Percentiles rank a stretch among this genome's conserved stretches.
phyloP scores from a whole-genome alignment of 2,329 filamentous ascomycete species.

The Colletotrichum theobromicola region DNA sequence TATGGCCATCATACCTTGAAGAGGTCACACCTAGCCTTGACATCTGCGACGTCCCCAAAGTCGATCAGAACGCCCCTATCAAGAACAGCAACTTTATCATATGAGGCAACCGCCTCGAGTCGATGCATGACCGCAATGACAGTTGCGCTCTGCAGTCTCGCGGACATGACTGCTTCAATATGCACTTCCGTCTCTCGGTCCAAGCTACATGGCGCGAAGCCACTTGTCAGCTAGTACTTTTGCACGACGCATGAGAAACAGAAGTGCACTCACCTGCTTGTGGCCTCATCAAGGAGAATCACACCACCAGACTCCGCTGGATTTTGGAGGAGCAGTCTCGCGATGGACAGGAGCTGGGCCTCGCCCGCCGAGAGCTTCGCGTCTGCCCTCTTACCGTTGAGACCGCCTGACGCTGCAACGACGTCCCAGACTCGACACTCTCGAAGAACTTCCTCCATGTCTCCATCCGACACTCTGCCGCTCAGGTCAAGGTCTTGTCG shows the following conservation, averaged over 20 bases:
- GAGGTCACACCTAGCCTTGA: neutral
- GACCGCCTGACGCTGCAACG: neutral
- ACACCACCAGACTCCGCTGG: neutral
- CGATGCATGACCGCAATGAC: neutral
- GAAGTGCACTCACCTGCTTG: neutral
- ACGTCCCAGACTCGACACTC: neutral
- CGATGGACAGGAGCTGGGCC: neutral
- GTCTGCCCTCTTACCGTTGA: neutral
- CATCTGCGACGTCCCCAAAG: neutral
- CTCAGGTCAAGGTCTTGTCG: neutral
- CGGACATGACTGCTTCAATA: neutral
- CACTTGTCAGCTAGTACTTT: no score
- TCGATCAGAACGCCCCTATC: neutral
- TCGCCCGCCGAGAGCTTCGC: neutral
- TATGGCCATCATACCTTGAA: neutral
- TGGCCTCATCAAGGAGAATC: neutral
- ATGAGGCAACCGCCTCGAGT: neutral
- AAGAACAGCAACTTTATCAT: neutral
- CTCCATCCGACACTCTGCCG: neutral
- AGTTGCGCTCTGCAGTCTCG: neutral
- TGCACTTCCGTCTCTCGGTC: no score
- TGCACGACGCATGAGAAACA: no score
- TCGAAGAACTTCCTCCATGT: neutral
- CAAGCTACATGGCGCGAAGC: no score
- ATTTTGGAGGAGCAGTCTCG: neutral